These are phyloP conservation scores for Diaporthe nobilis DNA, from an alignment of 2,329 filamentous ascomycete genomes.

Conservation along the genomic window DNA sequence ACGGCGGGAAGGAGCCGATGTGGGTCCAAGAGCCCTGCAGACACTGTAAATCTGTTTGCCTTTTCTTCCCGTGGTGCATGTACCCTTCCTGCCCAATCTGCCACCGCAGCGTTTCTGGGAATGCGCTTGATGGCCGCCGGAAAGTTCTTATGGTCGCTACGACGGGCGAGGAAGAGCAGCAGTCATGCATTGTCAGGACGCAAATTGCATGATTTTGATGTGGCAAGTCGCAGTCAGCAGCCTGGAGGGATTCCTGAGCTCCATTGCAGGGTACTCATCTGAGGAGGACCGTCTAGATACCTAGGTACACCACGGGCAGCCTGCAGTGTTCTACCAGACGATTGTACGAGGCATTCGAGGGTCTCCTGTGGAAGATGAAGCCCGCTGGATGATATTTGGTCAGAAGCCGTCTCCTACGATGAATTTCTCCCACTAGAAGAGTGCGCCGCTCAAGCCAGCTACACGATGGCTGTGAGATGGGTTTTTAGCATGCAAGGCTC, in stretches of 20 bases:
- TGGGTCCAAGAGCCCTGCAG: slow-evolving; percentile 12
- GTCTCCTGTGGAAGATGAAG: background rate
- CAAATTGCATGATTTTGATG: background rate
- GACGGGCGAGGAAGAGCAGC: background rate
- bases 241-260: background rate
- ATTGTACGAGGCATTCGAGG: background rate
- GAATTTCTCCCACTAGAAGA: background rate
- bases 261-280: background rate
- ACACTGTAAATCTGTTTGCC: background rate
- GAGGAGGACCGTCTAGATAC: background rate
- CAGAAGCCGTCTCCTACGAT: background rate
- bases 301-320: background rate
- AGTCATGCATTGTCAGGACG: background rate
- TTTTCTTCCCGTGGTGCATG: background rate
- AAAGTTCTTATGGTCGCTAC: background rate
- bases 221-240: background rate
- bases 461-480: no score
- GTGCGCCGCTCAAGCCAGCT: no score
- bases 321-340: background rate
- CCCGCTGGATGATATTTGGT: background rate
- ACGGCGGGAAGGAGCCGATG: slow-evolving; percentile 12
- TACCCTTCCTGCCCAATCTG: background rate
- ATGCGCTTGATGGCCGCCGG: background rate
- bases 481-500: background rate
- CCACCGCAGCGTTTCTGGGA: no score